These are phyloP conservation scores for Pogostemon cablin DNA, from an alignment of 257 asterid species.

Conservation along the genomic window DNA sequence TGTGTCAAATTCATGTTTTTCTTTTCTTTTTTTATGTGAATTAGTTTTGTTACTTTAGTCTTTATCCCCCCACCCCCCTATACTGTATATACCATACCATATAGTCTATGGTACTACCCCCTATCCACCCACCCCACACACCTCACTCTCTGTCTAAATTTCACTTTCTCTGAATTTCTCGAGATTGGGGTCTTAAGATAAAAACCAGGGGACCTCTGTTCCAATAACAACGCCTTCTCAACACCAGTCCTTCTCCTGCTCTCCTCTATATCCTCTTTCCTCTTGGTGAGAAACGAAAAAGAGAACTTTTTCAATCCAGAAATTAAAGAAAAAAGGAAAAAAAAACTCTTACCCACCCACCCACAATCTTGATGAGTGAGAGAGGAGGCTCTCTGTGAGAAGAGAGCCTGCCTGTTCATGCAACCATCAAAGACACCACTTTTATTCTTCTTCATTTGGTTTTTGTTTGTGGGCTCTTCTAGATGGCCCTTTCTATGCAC, in stretches of 20 bases:
- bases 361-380: conserved; percentile 61
- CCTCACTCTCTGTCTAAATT: conserved; percentile 38
- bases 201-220: conserved; percentile 51
- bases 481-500: conserved; percentile 62
- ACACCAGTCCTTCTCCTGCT: conserved; percentile 27
- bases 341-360: not conserved
- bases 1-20: not conserved
- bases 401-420: conserved; percentile 90
- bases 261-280: conserved; percentile 14
- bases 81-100: conserved; percentile 1
- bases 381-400: conserved; percentile 87
- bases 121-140: not conserved
- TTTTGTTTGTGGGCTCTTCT: conserved; percentile 13
- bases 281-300: not conserved
- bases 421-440: conserved; percentile 40
- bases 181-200: conserved; percentile 50
- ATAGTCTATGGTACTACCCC: not conserved
- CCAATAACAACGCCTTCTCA: conserved; percentile 33
- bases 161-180: conserved; percentile 59
- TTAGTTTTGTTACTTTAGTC: conserved; percentile 33
- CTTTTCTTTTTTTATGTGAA: conserved; percentile 31
- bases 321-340: not conserved
- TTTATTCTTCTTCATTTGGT: conserved; percentile 3
- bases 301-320: not conserved
- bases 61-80: conserved; percentile 30